Evolutionary conservation across 2,329 filamentous ascomycete genomes (phyloP).

Genomic region (Paraphaeosphaeria sporulosa): DNA sequence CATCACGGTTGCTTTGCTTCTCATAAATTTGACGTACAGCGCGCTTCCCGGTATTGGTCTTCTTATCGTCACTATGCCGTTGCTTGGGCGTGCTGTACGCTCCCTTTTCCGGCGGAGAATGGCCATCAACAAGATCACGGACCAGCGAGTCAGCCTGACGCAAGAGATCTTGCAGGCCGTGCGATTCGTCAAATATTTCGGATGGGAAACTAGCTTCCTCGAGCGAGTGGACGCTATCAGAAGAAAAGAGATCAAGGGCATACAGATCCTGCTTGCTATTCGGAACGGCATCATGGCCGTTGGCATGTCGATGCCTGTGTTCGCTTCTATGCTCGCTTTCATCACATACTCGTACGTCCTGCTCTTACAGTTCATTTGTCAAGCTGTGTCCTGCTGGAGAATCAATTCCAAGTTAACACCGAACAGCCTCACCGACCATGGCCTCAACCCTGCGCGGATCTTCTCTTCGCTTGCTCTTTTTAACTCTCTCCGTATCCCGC

Average conservation of each 20-base stretch:
- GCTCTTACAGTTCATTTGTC: background rate
- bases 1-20: constrained; percentile 78
- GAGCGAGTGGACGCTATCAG: constrained; percentile 77
- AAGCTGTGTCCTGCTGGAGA: background rate
- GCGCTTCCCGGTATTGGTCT: constrained; percentile 88
- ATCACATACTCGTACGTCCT: constrained; percentile 69
- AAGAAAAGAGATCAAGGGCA: constrained; percentile 72
- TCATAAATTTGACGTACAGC: constrained; percentile 89
- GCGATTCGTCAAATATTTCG: constrained; percentile 95
- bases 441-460: constrained; percentile 75
- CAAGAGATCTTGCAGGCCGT: constrained; percentile 93
- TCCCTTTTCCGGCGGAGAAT: constrained; percentile 77
- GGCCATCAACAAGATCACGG: constrained; percentile 90
- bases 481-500: constrained; percentile 86
- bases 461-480: constrained; percentile 96
- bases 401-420: background rate
- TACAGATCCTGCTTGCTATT: constrained; percentile 78
- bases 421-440: constrained; percentile 63
- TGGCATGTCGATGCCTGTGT: constrained; percentile 86
- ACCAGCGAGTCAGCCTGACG: constrained; percentile 87
- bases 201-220: constrained; percentile 90
- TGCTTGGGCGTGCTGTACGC: constrained; percentile 79
- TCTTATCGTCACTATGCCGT: constrained; percentile 77
- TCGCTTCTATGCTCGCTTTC: constrained; percentile 94
- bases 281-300: constrained; percentile 86